phyloP scores from a whole-genome alignment of 805 yeast species.

The Lipomyces kockii region DNA sequence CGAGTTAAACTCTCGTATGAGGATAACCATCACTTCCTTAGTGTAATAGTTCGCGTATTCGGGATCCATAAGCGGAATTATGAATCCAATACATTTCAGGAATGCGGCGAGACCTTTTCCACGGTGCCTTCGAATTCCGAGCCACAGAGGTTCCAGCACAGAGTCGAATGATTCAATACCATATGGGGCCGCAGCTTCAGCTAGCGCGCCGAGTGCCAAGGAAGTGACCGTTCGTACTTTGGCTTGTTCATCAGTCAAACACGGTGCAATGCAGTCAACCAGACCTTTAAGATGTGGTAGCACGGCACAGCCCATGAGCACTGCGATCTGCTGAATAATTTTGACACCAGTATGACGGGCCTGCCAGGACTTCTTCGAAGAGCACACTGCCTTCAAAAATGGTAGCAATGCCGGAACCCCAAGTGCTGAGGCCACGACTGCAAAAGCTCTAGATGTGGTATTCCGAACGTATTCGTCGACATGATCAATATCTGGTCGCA shows the following conservation, averaged over 20 bases:
- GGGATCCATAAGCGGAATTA: constrained; percentile 84
- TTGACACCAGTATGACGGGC: constrained; percentile 84
- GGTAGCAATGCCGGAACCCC: constrained; percentile 77
- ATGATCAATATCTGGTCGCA: constrained; percentile 82
- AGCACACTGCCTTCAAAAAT: constrained; percentile 77
- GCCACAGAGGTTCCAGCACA: constrained; percentile 77
- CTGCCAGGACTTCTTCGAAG: constrained; percentile 75
- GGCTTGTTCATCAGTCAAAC: constrained; percentile 68
- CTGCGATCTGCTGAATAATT: constrained; percentile 75
- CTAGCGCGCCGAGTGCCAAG: constrained; percentile 69
- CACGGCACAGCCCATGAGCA: constrained; percentile 68
- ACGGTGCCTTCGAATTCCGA: constrained; percentile 73
- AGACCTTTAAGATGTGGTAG: constrained; percentile 73
- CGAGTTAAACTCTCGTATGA: constrained; percentile 72
- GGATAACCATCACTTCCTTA: constrained; percentile 67
- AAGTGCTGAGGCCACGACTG: constrained; percentile 78
- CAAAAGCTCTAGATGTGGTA: constrained; percentile 76
- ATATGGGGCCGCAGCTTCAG: constrained; percentile 81
- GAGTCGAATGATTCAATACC: constrained; percentile 87
- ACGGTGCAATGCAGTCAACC: constrained; percentile 62
- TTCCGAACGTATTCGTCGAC: constrained; percentile 80
- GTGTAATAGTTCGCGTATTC: constrained; percentile 82
- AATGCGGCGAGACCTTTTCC: constrained; percentile 80
- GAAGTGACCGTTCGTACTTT: constrained; percentile 75
- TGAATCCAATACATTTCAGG: constrained; percentile 73